Evolutionary conservation across 345 rosid genomes (phyloP), one percentile per base, ranked within the genome.

Genomic region (Rhizophora mangle): DNA sequence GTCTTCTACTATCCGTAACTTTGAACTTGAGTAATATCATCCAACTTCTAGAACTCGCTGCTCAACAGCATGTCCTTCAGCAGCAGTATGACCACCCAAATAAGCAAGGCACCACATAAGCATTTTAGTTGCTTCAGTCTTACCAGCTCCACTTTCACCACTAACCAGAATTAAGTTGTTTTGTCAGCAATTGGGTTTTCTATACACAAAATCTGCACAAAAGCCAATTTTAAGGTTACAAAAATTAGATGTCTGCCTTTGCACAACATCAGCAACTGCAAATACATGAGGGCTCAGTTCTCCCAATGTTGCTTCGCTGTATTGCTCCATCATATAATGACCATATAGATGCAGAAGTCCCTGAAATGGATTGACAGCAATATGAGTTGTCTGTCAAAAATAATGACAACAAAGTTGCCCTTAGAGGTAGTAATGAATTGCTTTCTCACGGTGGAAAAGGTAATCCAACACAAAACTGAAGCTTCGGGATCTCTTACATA

Each of bases 71-170:
- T 84, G 79, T 59, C 92, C 92, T 73, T 81, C 94, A 58, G 77
- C 85, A 57, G 82, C 82, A 66, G 79, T 64, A 73, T 82, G 83
- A n/a, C 98, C 98, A 60, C 94, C 97, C 68, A 91, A 29, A 79
- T 70, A 82, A 19, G 98, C 97, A 75, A 91, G 92, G 82, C 91
- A 93, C 27, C 85, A 85, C 98, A 93, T 93, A 57, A 91, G 85
- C 91, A 88, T 82, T 81, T 93, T 89, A 54, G 98, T 91, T 3
- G 97, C 89, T 78, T 91, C 97, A 13, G 96, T 93, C 79, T 93
- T 91, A 65, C 98, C 97, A 26, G 97, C 90, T 56, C 96, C 93
- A 78, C 97, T 93, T 78, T 93, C 98, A 58, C 98, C 97, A 60
- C 98, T 93, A 54, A 91, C 97, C 67, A 93, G 77, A 65, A 91